A percentile compares a stretch with the other conserved stretches of the same genome.
Evolutionary conservation across 2,329 filamentous ascomycete species (phyloP).

Genomic region (Sporothrix euskadiensis): DNA sequence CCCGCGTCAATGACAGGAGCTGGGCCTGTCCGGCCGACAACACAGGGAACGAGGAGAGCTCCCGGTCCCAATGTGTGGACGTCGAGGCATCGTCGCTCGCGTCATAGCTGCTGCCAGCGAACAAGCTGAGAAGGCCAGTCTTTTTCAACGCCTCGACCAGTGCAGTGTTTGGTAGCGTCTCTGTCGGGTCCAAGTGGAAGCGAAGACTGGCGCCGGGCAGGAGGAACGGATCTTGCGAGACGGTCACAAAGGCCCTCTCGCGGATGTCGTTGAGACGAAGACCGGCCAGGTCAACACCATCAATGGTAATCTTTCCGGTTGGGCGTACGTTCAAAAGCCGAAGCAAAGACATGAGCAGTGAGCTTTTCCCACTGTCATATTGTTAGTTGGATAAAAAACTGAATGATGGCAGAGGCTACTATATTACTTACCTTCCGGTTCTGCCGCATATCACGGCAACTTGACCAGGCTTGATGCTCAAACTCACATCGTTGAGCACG

Average conservation of each 20-base stretch:
- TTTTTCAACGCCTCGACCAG: slow-evolving; percentile 23
- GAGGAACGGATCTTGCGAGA: slow-evolving; percentile 40
- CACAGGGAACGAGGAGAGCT: slow-evolving; percentile 25
- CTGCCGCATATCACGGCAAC: slow-evolving; percentile 55
- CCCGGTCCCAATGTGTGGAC: slow-evolving; percentile 14
- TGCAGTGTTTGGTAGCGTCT: slow-evolving; percentile 9
- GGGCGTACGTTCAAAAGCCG: slow-evolving; percentile 49
- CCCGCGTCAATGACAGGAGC: slow-evolving; percentile 29
- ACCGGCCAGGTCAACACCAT: slow-evolving; percentile 48
- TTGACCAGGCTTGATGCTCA: slow-evolving; percentile 45
- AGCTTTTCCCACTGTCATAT: slow-evolving; percentile 43
- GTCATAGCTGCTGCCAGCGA: neutral
- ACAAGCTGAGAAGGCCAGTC: slow-evolving; percentile 19
- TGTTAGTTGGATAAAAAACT: neutral
- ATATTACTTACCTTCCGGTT: slow-evolving; percentile 46
- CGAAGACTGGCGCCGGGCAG: slow-evolving; percentile 28
- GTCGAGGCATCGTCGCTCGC: neutral
- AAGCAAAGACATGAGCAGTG: slow-evolving; percentile 50
- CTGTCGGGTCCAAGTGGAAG: slow-evolving; percentile 30
- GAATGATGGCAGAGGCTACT: too few relatives aligned
- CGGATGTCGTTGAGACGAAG: slow-evolving; percentile 49
- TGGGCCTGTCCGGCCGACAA: slow-evolving; percentile 31
- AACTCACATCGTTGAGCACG: slow-evolving; percentile 36
- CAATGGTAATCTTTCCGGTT: slow-evolving; percentile 48
- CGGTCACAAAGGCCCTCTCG: slow-evolving; percentile 41